Percentiles rank a stretch among this genome's conserved stretches.
Evolutionary conservation across 2,329 filamentous ascomycete species (phyloP).

Genomic region (Diaporthe humulicola): DNA sequence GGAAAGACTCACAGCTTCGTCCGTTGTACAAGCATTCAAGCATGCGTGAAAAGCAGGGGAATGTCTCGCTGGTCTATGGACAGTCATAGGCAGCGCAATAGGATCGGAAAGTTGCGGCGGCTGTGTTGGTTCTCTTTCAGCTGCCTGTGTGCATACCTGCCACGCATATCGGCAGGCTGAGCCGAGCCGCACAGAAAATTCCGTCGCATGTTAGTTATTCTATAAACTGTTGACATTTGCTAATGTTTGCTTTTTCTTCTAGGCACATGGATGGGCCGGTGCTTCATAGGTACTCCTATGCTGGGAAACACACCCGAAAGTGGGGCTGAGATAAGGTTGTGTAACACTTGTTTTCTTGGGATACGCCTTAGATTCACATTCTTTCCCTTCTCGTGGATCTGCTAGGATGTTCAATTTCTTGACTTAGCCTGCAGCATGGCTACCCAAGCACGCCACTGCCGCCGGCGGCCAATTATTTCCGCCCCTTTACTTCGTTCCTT

Average conservation of each 20-base stretch:
- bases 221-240: not conserved
- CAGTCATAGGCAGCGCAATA: not conserved
- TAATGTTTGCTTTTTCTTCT: not conserved
- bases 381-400: not conserved
- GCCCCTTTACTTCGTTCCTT: not conserved
- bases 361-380: not conserved
- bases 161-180: not conserved
- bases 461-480: not conserved
- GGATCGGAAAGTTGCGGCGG: not conserved
- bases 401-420: too few species aligned
- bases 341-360: slow-evolving; percentile 4
- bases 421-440: not conserved
- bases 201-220: not conserved
- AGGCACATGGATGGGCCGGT: not conserved
- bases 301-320: slow-evolving; percentile 1
- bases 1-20: not conserved
- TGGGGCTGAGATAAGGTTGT: slow-evolving; percentile 33
- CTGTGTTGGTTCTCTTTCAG: not conserved
- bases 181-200: not conserved
- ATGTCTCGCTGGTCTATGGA: not conserved
- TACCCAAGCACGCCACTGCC: not conserved
- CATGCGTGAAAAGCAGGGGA: not conserved
- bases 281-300: not conserved
- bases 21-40: not conserved
- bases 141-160: not conserved